Evolutionary conservation across 2,329 filamentous ascomycete genomes (phyloP), one percentile per base, ranked within the genome.

Genomic region (Calonectria pauciramosa): DNA sequence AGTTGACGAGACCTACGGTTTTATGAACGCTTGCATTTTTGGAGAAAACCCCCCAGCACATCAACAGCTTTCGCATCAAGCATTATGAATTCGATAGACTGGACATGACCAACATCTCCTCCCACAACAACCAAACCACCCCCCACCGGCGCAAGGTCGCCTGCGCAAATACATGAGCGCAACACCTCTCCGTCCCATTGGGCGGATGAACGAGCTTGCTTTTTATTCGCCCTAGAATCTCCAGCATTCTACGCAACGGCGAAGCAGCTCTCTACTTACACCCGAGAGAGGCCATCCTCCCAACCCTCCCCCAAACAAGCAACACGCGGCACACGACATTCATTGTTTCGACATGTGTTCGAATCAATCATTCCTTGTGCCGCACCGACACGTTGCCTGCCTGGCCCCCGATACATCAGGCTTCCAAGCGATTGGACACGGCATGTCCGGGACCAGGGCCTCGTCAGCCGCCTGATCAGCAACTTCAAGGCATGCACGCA

Each of bases 381-480:
- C 64, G 28, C 70, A n/a, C 38, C 41, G 68, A 56, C 63, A 47
- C 68, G 68, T 63, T 70, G 59, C 36, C 69, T 71, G 59, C 49
- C 51, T 59, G 34, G 32, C 18, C 36, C n/a, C 34, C 56, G 56
- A 64, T 56, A 70, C 59, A 56, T 18, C 51, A 64, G 30, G 23
- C 66, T 38, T 51, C 34, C n/a, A 67, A 56, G 54, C 78, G 77
- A 80, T 73, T 78, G 74, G 77, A 47, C 68, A 65, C 77, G 75
- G 76, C 79, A 68, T 71, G 64, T 70, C 78, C 76, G 76, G 76
- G 75, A 76, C 73, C 75, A 77, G 72, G 78, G 77, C 68, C 70
- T 75, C 71, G 78, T 79, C 78, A 79, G 78, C 78, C 78, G 66
- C 77, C 68, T 70, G 77, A 78, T 79, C 76, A 80, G 77, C 79